Base-by-base conservation (phyloP, 441 rosid species). In the Erysimum cheiri region DNA sequence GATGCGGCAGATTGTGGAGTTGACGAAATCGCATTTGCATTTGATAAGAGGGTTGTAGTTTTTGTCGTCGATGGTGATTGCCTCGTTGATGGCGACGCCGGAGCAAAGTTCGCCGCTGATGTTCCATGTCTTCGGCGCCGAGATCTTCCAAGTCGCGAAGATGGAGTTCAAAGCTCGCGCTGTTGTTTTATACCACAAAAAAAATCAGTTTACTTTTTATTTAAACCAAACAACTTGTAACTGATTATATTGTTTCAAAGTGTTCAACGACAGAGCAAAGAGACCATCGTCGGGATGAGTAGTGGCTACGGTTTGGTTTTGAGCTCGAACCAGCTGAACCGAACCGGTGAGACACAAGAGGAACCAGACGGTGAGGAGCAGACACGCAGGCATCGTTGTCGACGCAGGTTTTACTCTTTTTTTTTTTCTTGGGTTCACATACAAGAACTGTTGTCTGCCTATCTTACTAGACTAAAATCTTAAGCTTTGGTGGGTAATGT, bases 71-170 rank as follows among this genome's bases (percentile, higher is more conserved):
- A 84, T 74, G 69, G 48, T 2, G n/a, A 80, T 72, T 14, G 63
- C 32, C 19, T 61, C 47, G 31, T 76, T 80, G 3, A 74, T 46
- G 64, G 93, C 91, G 0, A 49, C 67, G 60, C 91, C 89, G 33
- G 73, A 80, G 84, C 93, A 88, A 0, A 67, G 80, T 58, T 86
- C 85, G 31, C 88, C 90, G 60, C 84, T 86, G 13, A 46, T 78
- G 73, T 84, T 88, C 91, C 93, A 88, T 8, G 62, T 60, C 0
- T 9, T 5, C 14, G 48, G 53, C 6, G 90, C 79, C 50, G 43
- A 26, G 14, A 60, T 64, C 26, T 50, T 72, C 89, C 93, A 88
- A 66, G 72, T 53, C 9, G 73, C 57, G 64, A 84, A 88, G 1
- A 88, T 63, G 1, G 83, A 64, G 62, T 85, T 88, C 71, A 88